Percentiles rank a stretch among this genome's conserved stretches.
Evolutionary conservation across 257 asterid species (phyloP).

Genomic region (Solanum tarapatanum): DNA sequence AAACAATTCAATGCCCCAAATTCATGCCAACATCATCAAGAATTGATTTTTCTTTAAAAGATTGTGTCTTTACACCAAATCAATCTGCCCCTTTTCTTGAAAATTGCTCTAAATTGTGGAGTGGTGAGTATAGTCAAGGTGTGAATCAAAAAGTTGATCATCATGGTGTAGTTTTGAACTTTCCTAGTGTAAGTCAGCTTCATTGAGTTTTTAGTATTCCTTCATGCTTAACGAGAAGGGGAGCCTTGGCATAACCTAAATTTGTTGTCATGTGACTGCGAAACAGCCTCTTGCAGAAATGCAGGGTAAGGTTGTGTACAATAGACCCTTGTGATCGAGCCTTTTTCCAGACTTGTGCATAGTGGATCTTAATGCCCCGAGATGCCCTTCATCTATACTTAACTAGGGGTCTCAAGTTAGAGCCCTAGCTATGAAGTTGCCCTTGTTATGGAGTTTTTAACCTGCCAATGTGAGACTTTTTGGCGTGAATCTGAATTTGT

Average conservation of each 20-base stretch:
- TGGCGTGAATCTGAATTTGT: too few species aligned
- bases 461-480: too few species aligned
- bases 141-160: constrained; percentile 11
- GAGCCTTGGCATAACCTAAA: background rate
- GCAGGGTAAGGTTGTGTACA: too few species aligned
- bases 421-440: background rate
- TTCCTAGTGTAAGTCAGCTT: constrained; percentile 19
- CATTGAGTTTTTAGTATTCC: background rate
- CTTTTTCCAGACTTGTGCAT: too few species aligned
- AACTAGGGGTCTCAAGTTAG: background rate
- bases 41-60: constrained; percentile 17
- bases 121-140: constrained; percentile 19
- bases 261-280: background rate
- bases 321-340: background rate
- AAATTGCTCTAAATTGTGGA: constrained; percentile 33
- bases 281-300: too few species aligned
- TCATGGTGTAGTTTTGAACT: constrained; percentile 16
- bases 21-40: constrained; percentile 8
- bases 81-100: constrained; percentile 5
- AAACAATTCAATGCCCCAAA: constrained; percentile 6
- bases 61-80: constrained; percentile 22
- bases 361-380: background rate
- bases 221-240: background rate
- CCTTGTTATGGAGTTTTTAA: too few species aligned
- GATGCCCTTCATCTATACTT: background rate